Percentiles rank a stretch among this genome's conserved stretches.
These are phyloP conservation scores for Diplodia intermedia DNA, from an alignment of 2,329 filamentous ascomycete genomes.

Conservation along the genomic window DNA sequence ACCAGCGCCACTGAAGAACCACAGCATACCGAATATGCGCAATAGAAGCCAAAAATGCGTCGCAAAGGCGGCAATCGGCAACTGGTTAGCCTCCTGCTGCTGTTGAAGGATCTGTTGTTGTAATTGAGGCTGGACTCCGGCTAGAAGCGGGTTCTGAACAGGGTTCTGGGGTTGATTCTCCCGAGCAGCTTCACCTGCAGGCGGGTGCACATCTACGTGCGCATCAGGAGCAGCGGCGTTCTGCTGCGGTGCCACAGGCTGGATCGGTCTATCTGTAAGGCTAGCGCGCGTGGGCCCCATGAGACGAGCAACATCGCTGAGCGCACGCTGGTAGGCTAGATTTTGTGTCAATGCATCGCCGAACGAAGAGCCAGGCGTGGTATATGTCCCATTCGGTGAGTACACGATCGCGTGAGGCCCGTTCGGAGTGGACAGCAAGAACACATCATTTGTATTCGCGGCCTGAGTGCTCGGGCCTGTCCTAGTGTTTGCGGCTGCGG, in stretches of 20 bases:
- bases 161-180: constrained; percentile 10
- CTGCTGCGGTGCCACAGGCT: background rate
- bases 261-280: constrained; percentile 1
- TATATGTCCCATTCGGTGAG: constrained; percentile 3
- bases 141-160: constrained; percentile 10
- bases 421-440: constrained; percentile 47
- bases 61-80: constrained; percentile 34
- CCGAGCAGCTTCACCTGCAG: background rate
- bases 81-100: constrained; percentile 13
- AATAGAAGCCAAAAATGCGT: constrained; percentile 61
- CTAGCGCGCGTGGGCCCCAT: constrained; percentile 14
- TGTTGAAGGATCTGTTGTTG: constrained; percentile 23
- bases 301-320: constrained; percentile 18
- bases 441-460: constrained; percentile 41
- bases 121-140: constrained; percentile 8
- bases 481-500: background rate
- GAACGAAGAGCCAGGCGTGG: constrained; percentile 6
- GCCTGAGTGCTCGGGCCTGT: background rate
- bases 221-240: constrained; percentile 1
- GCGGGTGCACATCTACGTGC: background rate
- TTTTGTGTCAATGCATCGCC: constrained; percentile 15
- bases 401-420: constrained; percentile 47
- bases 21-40: constrained; percentile 62
- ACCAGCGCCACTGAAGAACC: constrained; percentile 56
- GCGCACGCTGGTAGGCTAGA: constrained; percentile 25